Conservation (phyloP, 2,329 filamentous ascomycete genomes). For the Aspergillus pseudonomiae region DNA sequence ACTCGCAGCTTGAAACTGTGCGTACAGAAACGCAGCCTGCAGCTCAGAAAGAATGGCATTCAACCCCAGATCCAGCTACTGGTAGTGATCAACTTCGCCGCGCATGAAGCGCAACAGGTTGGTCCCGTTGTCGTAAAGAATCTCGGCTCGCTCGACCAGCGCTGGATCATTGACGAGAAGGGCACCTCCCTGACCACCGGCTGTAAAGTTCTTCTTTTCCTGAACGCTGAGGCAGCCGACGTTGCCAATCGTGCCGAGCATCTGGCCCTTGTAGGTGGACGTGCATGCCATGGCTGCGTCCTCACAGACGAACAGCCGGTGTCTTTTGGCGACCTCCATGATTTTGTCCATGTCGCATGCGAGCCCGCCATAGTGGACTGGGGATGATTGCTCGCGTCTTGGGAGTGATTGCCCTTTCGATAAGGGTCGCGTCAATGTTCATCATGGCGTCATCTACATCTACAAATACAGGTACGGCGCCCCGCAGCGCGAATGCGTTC, state of each 20-base stretch:
- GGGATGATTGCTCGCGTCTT: conserved; percentile 18
- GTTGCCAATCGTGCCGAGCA: conserved; percentile 20
- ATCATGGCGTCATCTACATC: conserved; percentile 18
- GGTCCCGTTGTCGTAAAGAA: conserved; percentile 17
- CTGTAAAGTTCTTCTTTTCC: conserved; percentile 21
- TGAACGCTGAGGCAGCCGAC: conserved; percentile 24
- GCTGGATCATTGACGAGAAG: conserved; percentile 17
- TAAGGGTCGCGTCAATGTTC: conserved; percentile 11
- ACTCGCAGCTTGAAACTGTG: conserved; percentile 14
- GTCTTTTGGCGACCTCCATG: conserved; percentile 7
- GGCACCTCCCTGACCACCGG: conserved; percentile 18
- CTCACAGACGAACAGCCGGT: conserved; percentile 17
- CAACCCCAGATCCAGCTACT: conserved; percentile 15
- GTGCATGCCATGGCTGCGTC: conserved; percentile 19
- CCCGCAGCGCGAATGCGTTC: conserved; percentile 20
- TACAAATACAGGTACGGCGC: conserved; percentile 17
- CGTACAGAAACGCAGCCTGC: conserved; percentile 19
- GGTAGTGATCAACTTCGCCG: conserved; percentile 15
- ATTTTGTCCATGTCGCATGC: conserved; percentile 20
- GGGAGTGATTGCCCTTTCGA: conserved; percentile 14
- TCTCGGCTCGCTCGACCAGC: conserved; percentile 11
- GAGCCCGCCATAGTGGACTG: conserved; percentile 20
- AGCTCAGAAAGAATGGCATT: conserved; percentile 14
- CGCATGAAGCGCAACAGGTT: conserved; percentile 12
- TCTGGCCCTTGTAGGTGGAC: conserved; percentile 14